Percentiles rank a stretch among this genome's conserved stretches.
Evolutionary conservation across 2,329 filamentous ascomycete genomes (phyloP).

Genomic region (Daldinia sp.): DNA sequence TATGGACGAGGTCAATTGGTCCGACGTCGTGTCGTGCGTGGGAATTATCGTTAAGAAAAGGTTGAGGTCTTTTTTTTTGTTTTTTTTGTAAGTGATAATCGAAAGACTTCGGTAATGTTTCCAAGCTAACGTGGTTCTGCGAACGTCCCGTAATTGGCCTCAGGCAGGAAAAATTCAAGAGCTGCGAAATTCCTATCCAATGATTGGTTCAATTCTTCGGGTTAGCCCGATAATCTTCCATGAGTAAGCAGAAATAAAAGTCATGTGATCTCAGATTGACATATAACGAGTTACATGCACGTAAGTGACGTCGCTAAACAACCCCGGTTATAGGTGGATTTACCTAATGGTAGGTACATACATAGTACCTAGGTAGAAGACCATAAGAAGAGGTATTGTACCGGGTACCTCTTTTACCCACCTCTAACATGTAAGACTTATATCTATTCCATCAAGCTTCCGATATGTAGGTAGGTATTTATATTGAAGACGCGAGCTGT

Average conservation of each 20-base stretch:
- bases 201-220: slow-evolving; percentile 53
- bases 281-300: not conserved
- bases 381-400: too few species aligned
- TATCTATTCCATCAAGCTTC: too few species aligned
- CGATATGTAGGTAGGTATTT: too few species aligned
- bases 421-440: too few species aligned
- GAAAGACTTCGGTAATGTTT: slow-evolving; percentile 41
- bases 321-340: too few species aligned
- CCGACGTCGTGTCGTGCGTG: slow-evolving; percentile 41
- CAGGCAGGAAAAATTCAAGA: slow-evolving; percentile 50
- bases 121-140: slow-evolving; percentile 26
- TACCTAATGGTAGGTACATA: too few species aligned
- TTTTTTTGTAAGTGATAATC: slow-evolving; percentile 46
- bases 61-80: slow-evolving; percentile 65
- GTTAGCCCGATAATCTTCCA: slow-evolving; percentile 17
- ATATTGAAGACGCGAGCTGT: not conserved
- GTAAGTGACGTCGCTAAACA: slow-evolving; percentile 24
- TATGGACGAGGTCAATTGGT: slow-evolving; percentile 45
- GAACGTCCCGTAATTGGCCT: slow-evolving; percentile 46
- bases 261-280: slow-evolving; percentile 22
- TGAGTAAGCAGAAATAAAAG: slow-evolving; percentile 6
- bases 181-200: slow-evolving; percentile 56
- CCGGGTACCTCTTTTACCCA: too few species aligned
- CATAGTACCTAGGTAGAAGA: not conserved
- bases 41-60: slow-evolving; percentile 36